Evolutionary conservation across 139 green algal species (phyloP).

Genomic region (Closterium sp.): DNA sequence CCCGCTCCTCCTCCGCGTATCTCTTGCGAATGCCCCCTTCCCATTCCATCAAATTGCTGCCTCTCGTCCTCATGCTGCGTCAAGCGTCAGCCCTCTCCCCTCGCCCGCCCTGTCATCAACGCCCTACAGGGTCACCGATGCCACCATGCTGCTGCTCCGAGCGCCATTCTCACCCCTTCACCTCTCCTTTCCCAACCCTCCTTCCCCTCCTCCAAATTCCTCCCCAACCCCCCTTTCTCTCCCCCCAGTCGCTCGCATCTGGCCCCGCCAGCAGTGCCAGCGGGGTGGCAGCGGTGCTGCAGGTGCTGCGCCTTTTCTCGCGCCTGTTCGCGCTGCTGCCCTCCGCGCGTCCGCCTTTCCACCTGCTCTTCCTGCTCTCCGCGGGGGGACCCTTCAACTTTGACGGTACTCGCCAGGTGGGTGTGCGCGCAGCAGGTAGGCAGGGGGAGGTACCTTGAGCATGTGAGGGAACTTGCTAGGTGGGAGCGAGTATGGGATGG

Average conservation of each 20-base stretch:
- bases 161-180: too few species aligned
- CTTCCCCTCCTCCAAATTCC: neutral
- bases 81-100: too few species aligned
- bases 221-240: too few species aligned
- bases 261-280: conserved; percentile 32
- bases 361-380: conserved; percentile 56
- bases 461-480: neutral
- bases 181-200: too few species aligned
- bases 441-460: too few species aligned
- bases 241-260: conserved; percentile 14
- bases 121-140: too few species aligned
- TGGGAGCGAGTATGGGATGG: neutral
- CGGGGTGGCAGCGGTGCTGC: conserved; percentile 40
- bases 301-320: conserved; percentile 42
- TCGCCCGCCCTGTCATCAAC: too few species aligned
- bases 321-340: conserved; percentile 23
- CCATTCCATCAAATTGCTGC: too few species aligned
- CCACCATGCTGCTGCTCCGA: too few species aligned
- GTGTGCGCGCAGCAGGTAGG: neutral
- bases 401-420: conserved; percentile 50
- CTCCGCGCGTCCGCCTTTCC: conserved; percentile 26
- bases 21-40: neutral
- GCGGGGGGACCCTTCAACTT: conserved; percentile 51
- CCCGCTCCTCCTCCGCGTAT: neutral
- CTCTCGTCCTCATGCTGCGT: too few species aligned